Evolutionary conservation across 805 yeast genomes (phyloP), one percentile per base, ranked within the genome.

Genomic region (Wickerhamiella galacta): DNA sequence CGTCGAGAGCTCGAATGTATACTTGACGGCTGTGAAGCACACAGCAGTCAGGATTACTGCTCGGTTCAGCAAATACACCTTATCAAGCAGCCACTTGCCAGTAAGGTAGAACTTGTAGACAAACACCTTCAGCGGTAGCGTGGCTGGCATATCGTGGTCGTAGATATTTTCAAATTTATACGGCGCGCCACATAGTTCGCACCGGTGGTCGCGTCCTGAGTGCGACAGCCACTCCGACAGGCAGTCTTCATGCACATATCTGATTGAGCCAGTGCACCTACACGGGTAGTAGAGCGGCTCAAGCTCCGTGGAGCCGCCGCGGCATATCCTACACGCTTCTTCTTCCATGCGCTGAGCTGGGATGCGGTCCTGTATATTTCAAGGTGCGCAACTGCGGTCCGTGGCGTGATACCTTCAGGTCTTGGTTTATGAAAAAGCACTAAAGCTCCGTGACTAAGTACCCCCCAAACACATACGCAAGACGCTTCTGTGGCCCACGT

Each of bases 271-370:
- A 33, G 82, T 65, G 56, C 98, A 90, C 47, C 70, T 75, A 56
- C 99, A 90, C 3, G 98, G 98, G 53, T 79, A 85, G 41, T 68
- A 75, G 29, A 90, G 60, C 3, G 95, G 95, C 41, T 79, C 81
- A 1, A 67, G 71, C 0, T 56, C 58, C 0, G 90, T 70, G n/a
- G 70, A 85, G 45, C 82, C 96, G 24, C 93, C 87, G 33, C 95
- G 76, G 51, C 98, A 90, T 29, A 90, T 85, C 39, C 98, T 76
- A 54, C 98, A 90, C 3, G 75, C 66, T 20, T 61, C 64, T 38
- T 66, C 75, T 14, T 16, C 17, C n/a, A n/a, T n/a, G n/a, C n/a
- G n/a, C n/a, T n/a, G n/a, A n/a, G n/a, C n/a, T n/a, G n/a, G n/a
- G n/a, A n/a, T n/a, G n/a, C n/a, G n/a, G n/a, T n/a, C n/a, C n/a